A percentile compares a stretch with the other conserved stretches of the same genome.
These are phyloP conservation scores for Tremella fuciformis DNA, from an alignment of 768 basidiomycete genomes.

Conservation along the genomic window DNA sequence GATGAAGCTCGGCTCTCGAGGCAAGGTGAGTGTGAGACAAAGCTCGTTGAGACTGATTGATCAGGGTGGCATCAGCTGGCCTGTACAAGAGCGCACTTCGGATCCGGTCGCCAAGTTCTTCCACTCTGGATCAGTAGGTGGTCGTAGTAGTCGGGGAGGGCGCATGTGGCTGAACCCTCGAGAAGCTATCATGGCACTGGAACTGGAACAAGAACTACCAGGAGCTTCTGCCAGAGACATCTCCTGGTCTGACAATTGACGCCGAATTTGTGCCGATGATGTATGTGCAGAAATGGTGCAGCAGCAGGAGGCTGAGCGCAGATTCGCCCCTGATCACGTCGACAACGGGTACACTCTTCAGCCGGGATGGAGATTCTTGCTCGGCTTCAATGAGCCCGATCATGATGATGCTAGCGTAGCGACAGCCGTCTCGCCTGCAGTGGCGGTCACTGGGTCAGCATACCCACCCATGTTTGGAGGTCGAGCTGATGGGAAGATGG, in stretches of 20 bases:
- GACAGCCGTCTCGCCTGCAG: background rate
- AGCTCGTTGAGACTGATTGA: background rate
- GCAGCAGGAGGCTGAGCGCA: conserved; percentile 10
- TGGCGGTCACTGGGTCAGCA: conserved; percentile 28
- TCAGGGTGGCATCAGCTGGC: conserved; percentile 45
- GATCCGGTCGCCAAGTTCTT: conserved; percentile 44
- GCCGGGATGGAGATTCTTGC: conserved; percentile 21
- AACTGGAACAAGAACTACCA: conserved; percentile 46
- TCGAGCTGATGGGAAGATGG: conserved; percentile 26
- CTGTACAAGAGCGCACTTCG: conserved; percentile 36
- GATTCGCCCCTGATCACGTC: conserved; percentile 30
- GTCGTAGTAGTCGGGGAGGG: background rate
- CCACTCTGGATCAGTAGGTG: conserved; percentile 32
- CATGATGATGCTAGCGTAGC: conserved; percentile 35
- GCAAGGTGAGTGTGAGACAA: background rate
- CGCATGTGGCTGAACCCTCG: background rate
- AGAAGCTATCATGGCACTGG: conserved; percentile 45
- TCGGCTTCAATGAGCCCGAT: conserved; percentile 47
- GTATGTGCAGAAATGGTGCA: conserved; percentile 17
- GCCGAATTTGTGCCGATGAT: conserved; percentile 46
- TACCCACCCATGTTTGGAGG: background rate
- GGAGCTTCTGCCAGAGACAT: conserved; percentile 19
- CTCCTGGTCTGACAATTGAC: conserved; percentile 17
- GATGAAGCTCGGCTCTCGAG: background rate
- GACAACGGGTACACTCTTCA: conserved; percentile 26